phyloP scores from a whole-genome alignment of 495 filamentous ascomycete species.

The Rhypophila decipiens region DNA sequence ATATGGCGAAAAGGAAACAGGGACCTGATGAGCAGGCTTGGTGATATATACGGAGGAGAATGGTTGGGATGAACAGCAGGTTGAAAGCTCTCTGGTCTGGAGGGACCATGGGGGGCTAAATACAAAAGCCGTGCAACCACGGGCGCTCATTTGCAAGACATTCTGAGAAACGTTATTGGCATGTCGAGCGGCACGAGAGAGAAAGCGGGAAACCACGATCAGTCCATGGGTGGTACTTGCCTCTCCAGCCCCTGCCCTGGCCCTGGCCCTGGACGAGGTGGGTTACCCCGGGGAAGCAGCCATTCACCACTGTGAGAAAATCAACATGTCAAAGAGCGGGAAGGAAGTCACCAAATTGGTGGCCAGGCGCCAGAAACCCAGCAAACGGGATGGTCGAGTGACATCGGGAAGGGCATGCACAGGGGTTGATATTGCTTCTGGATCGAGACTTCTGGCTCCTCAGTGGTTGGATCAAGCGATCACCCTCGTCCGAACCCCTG shows the following conservation, averaged over 20 bases:
- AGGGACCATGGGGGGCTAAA: conserved; percentile 10
- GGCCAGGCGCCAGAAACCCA: conserved; percentile 7
- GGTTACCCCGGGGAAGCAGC: too few relatives aligned
- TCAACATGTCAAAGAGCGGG: too few relatives aligned
- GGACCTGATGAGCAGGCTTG: background rate
- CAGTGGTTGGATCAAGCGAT: conserved; percentile 19
- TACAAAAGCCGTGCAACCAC: conserved; percentile 6
- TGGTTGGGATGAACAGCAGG: conserved; percentile 5
- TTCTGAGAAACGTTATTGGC: too few relatives aligned
- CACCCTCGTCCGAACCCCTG: conserved; percentile 15
- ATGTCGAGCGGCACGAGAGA: background rate
- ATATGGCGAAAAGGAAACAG: conserved; percentile 7
- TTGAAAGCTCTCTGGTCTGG: conserved; percentile 2
- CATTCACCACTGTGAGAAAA: too few relatives aligned
- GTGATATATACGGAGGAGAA: conserved; percentile 12
- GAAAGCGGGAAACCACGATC: conserved; percentile 7
- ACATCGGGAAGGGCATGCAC: background rate
- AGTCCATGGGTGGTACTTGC: too few relatives aligned
- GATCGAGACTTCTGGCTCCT: conserved; percentile 12
- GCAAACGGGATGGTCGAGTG: conserved; percentile 1
- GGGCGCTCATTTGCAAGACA: too few relatives aligned
- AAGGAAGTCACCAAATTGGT: conserved; percentile 5
- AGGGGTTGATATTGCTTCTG: conserved; percentile 8
- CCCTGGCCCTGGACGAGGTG: too few relatives aligned
- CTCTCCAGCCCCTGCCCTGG: too few relatives aligned